These are phyloP conservation scores for Neopestalotiopsis sp. DNA, from an alignment of 2,329 filamentous ascomycete genomes.

Conservation along the genomic window DNA sequence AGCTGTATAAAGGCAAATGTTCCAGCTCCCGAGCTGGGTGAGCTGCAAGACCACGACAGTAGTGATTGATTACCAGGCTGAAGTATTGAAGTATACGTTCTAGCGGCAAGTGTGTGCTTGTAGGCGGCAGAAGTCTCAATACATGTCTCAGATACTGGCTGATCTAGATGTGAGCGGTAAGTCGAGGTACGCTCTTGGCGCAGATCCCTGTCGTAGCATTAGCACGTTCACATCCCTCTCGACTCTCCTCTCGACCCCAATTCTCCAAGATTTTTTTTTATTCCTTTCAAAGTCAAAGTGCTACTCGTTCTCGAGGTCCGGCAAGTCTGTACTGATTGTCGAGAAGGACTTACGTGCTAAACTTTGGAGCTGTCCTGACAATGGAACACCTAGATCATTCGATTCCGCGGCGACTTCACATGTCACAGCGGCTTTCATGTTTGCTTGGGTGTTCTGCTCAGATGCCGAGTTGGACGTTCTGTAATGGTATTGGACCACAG, in stretches of 20 bases:
- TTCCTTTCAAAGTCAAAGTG: neutral
- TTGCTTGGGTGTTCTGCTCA: neutral
- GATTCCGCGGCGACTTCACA: neutral
- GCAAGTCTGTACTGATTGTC: neutral
- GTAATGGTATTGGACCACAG: neutral
- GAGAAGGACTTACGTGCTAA: neutral
- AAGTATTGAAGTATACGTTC: no score
- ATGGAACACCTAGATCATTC: neutral
- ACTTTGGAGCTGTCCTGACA: neutral
- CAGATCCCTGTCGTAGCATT: neutral
- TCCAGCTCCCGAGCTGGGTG: no score
- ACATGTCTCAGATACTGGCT: neutral
- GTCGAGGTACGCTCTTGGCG: neutral
- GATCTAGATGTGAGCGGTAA: neutral
- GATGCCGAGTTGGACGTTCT: neutral
- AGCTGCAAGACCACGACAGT: no score
- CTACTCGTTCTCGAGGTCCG: neutral
- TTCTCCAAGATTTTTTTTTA: neutral
- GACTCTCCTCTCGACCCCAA: neutral
- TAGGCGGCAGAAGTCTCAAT: no score
- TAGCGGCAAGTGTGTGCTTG: no score
- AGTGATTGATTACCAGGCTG: no score
- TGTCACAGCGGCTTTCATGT: neutral
- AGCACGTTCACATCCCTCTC: neutral
- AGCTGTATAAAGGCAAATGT: no score